Percentiles rank a stretch among this genome's conserved stretches.
These are phyloP conservation scores for Alternaria burnsii DNA, from an alignment of 2,329 filamentous ascomycete species.

Conservation along the genomic window DNA sequence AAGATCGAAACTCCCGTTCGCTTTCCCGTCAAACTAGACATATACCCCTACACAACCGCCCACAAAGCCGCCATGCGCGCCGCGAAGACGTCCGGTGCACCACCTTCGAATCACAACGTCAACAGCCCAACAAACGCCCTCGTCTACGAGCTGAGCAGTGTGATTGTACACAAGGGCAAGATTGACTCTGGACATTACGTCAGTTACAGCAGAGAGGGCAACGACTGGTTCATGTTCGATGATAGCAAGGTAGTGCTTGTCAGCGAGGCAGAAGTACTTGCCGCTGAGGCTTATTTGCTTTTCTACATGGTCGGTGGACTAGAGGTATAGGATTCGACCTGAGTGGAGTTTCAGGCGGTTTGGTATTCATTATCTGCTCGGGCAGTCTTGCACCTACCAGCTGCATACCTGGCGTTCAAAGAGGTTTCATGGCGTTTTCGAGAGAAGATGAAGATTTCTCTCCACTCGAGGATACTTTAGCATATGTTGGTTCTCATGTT, in stretches of 20 bases:
- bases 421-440: neutral
- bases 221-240: conserved; percentile 95
- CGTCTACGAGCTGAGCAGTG: conserved; percentile 86
- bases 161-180: conserved; percentile 92
- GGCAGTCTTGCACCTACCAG: neutral
- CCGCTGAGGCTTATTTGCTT: conserved; percentile 85
- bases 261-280: conserved; percentile 82
- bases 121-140: conserved; percentile 61
- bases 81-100: conserved; percentile 49
- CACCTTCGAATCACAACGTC: conserved; percentile 42
- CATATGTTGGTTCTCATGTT: neutral
- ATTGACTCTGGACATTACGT: conserved; percentile 93
- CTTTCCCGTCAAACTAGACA: conserved; percentile 87
- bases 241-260: conserved; percentile 91
- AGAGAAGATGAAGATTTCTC: neutral
- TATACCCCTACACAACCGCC: conserved; percentile 85
- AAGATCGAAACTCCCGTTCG: conserved; percentile 89
- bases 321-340: conserved; percentile 30
- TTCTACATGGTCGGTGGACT: conserved; percentile 69
- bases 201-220: conserved; percentile 84
- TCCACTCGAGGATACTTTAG: neutral
- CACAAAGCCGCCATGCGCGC: conserved; percentile 46
- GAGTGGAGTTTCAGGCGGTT: neutral
- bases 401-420: neutral
- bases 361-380: neutral